A percentile compares a stretch with the other conserved stretches of the same genome.
Evolutionary conservation across 257 asterid species (phyloP).

Genomic region (Leonotis leonurus): DNA sequence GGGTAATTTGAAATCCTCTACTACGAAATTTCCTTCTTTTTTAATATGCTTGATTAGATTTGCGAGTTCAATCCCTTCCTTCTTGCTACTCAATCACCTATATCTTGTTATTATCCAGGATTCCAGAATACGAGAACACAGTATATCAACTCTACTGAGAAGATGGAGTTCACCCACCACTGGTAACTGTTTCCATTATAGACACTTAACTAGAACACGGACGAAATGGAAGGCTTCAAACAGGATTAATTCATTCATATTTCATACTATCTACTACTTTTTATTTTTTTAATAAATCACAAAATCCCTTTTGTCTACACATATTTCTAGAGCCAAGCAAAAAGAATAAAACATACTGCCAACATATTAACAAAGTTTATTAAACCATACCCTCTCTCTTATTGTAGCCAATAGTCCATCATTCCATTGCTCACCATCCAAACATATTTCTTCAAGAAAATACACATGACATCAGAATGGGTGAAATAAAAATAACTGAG

Average conservation of each 20-base stretch:
- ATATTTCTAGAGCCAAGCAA: too few species aligned
- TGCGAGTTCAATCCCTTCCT: too few species aligned
- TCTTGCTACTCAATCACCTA: too few species aligned
- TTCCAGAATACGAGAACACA: neutral
- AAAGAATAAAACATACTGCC: slow-evolving; percentile 6
- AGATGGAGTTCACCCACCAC: neutral
- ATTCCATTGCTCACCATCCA: slow-evolving; percentile 98
- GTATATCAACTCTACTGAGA: neutral
- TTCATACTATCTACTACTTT: neutral
- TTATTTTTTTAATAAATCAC: neutral
- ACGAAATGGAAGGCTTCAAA: neutral
- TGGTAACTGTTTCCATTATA: neutral
- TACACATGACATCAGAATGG: too few species aligned
- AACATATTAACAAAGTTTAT: neutral
- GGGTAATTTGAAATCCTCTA: too few species aligned
- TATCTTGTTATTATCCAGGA: neutral
- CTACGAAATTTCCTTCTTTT: too few species aligned
- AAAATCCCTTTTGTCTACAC: neutral
- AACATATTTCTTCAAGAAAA: slow-evolving; percentile 58
- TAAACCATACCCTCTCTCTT: slow-evolving; percentile 81
- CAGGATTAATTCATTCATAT: too few species aligned
- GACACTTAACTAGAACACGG: neutral
- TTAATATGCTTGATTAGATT: too few species aligned
- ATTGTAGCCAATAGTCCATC: slow-evolving; percentile 92
- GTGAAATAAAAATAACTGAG: too few species aligned